Conservation (phyloP, 805 yeast genomes). For the Cyberlindnera petersonii region DNA sequence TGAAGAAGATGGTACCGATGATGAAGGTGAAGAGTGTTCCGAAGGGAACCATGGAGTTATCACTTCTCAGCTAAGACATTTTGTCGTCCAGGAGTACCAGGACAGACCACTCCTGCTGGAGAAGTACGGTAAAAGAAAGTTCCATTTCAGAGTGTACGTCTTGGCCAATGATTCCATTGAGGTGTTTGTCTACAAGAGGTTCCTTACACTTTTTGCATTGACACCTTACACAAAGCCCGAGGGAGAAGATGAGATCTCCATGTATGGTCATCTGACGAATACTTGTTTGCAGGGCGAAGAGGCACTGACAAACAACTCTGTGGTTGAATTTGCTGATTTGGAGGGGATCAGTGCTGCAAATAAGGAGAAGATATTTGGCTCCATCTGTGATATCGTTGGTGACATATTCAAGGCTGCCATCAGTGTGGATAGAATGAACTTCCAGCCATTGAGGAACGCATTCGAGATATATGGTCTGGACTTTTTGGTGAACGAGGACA, state of each 20-base stretch:
- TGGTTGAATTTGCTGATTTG: constrained; percentile 61
- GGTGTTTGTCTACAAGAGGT: constrained; percentile 76
- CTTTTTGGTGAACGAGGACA: constrained; percentile 62
- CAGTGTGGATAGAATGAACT: constrained; percentile 76
- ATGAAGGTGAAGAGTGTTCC: constrained; percentile 48
- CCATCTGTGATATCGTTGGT: constrained; percentile 56
- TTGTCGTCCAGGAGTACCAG: constrained; percentile 82
- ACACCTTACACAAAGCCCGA: constrained; percentile 41
- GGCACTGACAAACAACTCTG: constrained; percentile 39
- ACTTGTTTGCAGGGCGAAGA: constrained; percentile 77
- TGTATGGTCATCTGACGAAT: constrained; percentile 79
- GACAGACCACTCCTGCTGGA: constrained; percentile 61
- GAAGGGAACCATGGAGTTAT: constrained; percentile 60
- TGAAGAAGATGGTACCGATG: constrained; percentile 68
- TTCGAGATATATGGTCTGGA: constrained; percentile 89
- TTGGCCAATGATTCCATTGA: constrained; percentile 67
- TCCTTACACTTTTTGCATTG: constrained; percentile 79
- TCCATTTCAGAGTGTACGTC: constrained; percentile 85
- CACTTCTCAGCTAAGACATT: constrained; percentile 85
- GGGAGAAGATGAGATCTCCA: constrained; percentile 32
- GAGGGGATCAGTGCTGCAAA: constrained; percentile 36
- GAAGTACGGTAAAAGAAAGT: constrained; percentile 63
- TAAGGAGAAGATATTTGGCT: constrained; percentile 42
- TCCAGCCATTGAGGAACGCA: constrained; percentile 76
- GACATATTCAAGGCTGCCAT: constrained; percentile 82